Evolutionary conservation across 2,329 filamentous ascomycete genomes (phyloP), one percentile per base, ranked within the genome.

Genomic region (Microdochium trichocladiopsis): DNA sequence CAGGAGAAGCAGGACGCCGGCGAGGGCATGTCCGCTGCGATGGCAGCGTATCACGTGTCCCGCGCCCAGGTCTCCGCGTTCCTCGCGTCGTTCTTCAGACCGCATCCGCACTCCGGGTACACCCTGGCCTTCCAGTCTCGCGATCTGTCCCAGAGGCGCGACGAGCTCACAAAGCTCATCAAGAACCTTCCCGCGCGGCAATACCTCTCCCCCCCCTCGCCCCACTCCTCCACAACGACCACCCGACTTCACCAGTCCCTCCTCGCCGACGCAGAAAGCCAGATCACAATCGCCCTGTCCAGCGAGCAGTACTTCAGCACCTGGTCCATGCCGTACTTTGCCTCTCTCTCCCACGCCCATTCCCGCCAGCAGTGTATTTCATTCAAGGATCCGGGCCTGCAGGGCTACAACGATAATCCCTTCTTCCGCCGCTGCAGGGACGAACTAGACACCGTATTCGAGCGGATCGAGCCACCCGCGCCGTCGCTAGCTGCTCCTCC

Each of bases 321-420:
- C 61, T 86, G 82, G 82, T 81, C 81, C 8, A 59, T 61, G 4
- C 80, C 84, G 62, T 86, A 80, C 61, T 72, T 85, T 5, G 76
- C 75, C 0, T 79, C 77, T 6, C 68, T 84, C 2, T 74, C 77
- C 24, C 73, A 76, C 54, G 80, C 81, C 0, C 79, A 86, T 57
- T 68, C 71, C 1, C 71, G 74, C 23, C 82, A 85, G 62, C 65
- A 77, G 10, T 83, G 81, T 68, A 83, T 82, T 61, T 78, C 76
- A 0, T 84, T 84, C 73, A 83, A 83, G 59, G 82, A 85, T 54
- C 68, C 75, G 0, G 82, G 82, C 0, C 78, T 81, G 3, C 70
- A 79, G 6, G 69, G 73, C 55, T 85, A 84, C 57, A 74, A 79
- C 16, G 58, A 58, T 0, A 81, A 76, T 50, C 70, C 74, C 0